These are phyloP conservation scores for Nannizziopsis barbatae DNA, from an alignment of 2,329 filamentous ascomycete species.

Conservation along the genomic window DNA sequence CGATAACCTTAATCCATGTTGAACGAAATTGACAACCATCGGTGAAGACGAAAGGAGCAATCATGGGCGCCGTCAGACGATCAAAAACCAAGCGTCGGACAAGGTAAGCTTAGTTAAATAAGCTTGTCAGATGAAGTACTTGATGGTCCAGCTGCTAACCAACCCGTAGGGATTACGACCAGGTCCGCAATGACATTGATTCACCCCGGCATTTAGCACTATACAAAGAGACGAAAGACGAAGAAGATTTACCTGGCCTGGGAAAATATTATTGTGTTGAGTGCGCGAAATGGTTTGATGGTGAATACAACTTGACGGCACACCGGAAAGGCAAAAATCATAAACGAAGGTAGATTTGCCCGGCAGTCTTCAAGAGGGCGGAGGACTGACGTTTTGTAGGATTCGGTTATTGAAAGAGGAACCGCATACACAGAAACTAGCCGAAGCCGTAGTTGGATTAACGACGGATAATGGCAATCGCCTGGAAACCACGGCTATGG, in stretches of 20 bases:
- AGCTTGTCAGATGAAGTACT: constrained; percentile 20
- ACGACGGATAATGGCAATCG: constrained; percentile 54
- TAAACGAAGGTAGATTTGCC: constrained; percentile 58
- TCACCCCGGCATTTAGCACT: constrained; percentile 69
- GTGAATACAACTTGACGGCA: constrained; percentile 58
- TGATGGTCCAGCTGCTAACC: constrained; percentile 32
- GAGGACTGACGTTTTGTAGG: constrained; percentile 36
- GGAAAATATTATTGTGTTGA: constrained; percentile 81
- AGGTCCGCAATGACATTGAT: constrained; percentile 71
- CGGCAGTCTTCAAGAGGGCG: not conserved
- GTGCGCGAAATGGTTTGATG: constrained; percentile 95
- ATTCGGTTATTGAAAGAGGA: constrained; percentile 72
- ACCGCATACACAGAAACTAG: constrained; percentile 74
- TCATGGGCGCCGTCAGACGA: constrained; percentile 56
- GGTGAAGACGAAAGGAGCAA: not conserved
- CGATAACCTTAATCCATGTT: too few species aligned
- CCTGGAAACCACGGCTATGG: constrained; percentile 26
- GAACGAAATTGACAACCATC: not conserved
- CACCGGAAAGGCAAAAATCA: constrained; percentile 86
- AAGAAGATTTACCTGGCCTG: constrained; percentile 78
- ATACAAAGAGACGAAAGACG: constrained; percentile 65
- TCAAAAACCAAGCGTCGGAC: constrained; percentile 64
- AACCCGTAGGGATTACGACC: constrained; percentile 68
- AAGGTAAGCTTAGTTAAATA: constrained; percentile 39
- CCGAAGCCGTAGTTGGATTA: constrained; percentile 67